Base-by-base conservation (phyloP, 176 grass and related monocot species). In the Oryza officinalis region DNA sequence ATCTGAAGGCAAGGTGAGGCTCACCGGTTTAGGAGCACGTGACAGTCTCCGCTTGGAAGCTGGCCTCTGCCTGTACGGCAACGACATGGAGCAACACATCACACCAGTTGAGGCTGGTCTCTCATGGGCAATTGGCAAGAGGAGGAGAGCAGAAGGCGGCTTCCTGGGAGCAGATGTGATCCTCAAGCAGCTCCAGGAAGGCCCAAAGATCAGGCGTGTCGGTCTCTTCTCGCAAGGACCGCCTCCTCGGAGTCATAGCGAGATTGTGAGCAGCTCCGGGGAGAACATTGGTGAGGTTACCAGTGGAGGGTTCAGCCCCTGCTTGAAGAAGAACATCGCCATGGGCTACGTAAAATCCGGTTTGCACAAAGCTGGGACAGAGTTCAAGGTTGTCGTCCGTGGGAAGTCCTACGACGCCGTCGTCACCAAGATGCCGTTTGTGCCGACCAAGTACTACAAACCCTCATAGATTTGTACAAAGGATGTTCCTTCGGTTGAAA, bases 371-470 rank as follows among this genome's bases (percentile, higher is more conserved):
- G 85, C 97, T 52, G 97, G 97, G 66, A 99, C 97, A 4, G 93
- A 96, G 47, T 87, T 90, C 69, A 96, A 96, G 88, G 80, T 94
- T 4, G 46, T 99, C 27, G 84, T 99, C 73, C 91, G 97, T 11
- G 97, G 97, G 3, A 99, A 99, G 40, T 79, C 89, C 4, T 92
- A 99, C 5, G 97, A 91, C 8, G 93, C 89, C 2, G 87, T 89
- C 5, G 75, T 94, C 41, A 92, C 97, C 46, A 99, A 99, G 92
- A 99, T 96, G 97, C 97, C 97, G 13, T 99, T 99, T n/a, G 97
- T 99, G 70, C 89, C 91, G 10, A 94, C 97, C 47, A 96, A 99
- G 70, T 99, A 99, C 75, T 99, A 99, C 80, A 99, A 91, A 63
- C 81, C 89, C 76, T 70, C 89, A 0, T 96, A 96, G 80, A 63